These are phyloP conservation scores for Globisporangium uncinulatum DNA, from an alignment of 352 stramenopile species.

Conservation along the genomic window DNA sequence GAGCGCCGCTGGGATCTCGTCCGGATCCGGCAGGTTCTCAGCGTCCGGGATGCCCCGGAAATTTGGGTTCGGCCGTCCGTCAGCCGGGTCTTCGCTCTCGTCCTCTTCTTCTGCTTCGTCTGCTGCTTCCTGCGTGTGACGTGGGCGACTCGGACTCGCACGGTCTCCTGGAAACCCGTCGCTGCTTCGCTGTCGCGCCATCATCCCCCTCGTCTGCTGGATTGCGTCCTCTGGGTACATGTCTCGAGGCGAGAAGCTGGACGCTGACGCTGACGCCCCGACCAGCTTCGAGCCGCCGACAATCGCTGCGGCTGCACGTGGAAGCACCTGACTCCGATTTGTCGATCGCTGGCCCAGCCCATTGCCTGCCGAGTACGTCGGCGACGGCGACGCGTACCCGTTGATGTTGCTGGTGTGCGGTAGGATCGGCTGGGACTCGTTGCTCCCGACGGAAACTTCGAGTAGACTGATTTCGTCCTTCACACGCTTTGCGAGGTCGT, in stretches of 20 bases:
- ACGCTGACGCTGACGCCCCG: constrained; percentile 21
- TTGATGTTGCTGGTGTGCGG: constrained; percentile 1
- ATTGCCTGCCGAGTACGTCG: neutral
- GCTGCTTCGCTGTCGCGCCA: constrained; percentile 6
- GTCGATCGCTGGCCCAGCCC: constrained; percentile 1
- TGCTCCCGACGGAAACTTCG: constrained; percentile 52
- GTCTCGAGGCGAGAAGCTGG: constrained; percentile 53
- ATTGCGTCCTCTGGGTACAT: constrained; percentile 53
- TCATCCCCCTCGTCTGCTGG: constrained; percentile 7
- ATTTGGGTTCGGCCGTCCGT: constrained; percentile 28
- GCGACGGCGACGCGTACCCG: constrained; percentile 1
- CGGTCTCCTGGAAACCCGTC: constrained; percentile 5
- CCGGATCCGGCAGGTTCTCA: constrained; percentile 63
- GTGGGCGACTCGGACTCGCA: constrained; percentile 14
- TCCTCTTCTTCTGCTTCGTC: constrained; percentile 16
- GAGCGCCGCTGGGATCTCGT: constrained; percentile 57
- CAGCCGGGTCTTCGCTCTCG: constrained; percentile 16
- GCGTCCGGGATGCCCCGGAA: constrained; percentile 66
- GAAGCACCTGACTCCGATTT: constrained; percentile 42
- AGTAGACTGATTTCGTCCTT: constrained; percentile 84
- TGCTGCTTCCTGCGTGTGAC: neutral
- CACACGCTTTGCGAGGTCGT: constrained; percentile 87
- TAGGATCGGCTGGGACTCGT: constrained; percentile 58
- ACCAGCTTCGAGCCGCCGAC: constrained; percentile 22
- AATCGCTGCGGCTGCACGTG: constrained; percentile 27